Evolutionary conservation across 305 asterid genomes (phyloP), one percentile per base, ranked within the genome.

Genomic region (Solanum hybrid): DNA sequence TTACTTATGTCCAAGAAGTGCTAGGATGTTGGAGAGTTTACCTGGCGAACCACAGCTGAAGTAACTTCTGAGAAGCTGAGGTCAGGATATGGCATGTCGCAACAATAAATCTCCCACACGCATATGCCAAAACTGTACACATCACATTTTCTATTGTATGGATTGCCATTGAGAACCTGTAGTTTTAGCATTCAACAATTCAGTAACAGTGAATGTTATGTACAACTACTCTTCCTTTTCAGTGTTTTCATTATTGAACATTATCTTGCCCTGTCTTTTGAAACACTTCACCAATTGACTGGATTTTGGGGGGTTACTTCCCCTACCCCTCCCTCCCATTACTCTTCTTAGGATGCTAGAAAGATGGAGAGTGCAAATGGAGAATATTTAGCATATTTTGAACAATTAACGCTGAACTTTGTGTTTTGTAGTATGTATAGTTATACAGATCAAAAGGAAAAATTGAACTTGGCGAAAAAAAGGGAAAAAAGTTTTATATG

Each of bases 11-110:
- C 88, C 40, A 51, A 31, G 20, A 84, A 57, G 16, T 61, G 88
- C 88, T 57, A 85, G 26, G 29, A 61, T 22, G 77, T 12, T 86
- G 77, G 77, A 86, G 34, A n/a, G 46, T 51, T 61, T 85, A 95
- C 99, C 98, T 97, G 99, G 29, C 96, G 97, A 89, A 97, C 99
- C 8, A 97, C 99, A 8, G 98, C 99, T 89, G 98, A 97, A 69
- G 99, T 95, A 84, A 96, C 95, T 92, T 97, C 99, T 6, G 99
- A 95, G 91, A 97, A 97, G 90, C 99, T 97, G 61, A 97, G 98
- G 89, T 97, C 95, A 5, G 98, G 95, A 89, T 97, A 97, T 2
- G 99, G 99, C 96, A 97, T 95, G 94, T 97, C 99, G 34, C 99
- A 97, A 35, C 99, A 97, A 86, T 97, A 97, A 75, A 96, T 95